Base-by-base conservation (phyloP, 257 asterid species). In the Solanum pennellii region DNA sequence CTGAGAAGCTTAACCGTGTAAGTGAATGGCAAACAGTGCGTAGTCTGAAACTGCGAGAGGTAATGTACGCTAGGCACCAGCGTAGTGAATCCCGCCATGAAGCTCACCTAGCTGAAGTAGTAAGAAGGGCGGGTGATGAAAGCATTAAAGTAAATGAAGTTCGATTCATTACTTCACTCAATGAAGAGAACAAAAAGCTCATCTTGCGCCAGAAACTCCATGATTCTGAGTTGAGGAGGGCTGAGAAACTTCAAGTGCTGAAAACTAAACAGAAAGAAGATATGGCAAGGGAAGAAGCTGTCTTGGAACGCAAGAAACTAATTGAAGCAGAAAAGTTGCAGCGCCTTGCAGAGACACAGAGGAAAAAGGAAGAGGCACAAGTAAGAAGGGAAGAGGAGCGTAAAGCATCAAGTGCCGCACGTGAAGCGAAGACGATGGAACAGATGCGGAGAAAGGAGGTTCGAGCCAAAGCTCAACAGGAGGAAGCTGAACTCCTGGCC, bases 121-220 rank as follows among this genome's bases (percentile, higher is more conserved):
- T 95, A 90, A 95, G 98, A 91, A 93, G 99, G 89, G 99, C 99
- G 68, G 98, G 98, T 41, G 99, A 97, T 69, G 99, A 97, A 92
- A 97, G 96, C 91, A 94, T 98, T 88, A 97, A 97, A 91, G 99
- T 97, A 87, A 96, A 97, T 83, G 99, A 97, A 94, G 99, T 97
- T 59, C 96, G 99, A 45, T 97, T 97, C 92, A 97, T 97, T 88
- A 97, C 98, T 88, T 97, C 99, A 65, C 86, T 97, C 88, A 97
- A 97, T 88, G 99, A 97, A 89, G 99, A 95, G 95, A 97, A 96
- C 90, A 97, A 97, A 90, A 97, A 96, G 89, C 95, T 93, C 89
- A 97, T 93, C 45, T 88, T 96, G 93, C 98, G 99, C 62, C 97
- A 95, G 89, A 97, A 97, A 80, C 95, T 90, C 87, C 96, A 95